phyloP scores from a whole-genome alignment of 139 green algal species.

The Micromonas commoda region DNA sequence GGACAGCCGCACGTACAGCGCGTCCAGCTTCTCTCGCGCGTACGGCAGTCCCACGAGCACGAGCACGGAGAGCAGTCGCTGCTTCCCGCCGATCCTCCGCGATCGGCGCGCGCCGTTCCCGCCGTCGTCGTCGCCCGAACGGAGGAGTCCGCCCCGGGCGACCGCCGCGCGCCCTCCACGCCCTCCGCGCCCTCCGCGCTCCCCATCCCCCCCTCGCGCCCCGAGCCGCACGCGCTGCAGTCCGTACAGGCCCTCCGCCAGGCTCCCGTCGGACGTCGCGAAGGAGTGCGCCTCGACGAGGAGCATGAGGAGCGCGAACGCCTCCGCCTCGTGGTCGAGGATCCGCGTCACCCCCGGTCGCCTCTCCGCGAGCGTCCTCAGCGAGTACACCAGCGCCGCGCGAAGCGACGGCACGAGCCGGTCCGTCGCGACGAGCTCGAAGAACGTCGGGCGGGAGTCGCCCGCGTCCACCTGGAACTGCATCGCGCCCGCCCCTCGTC shows the following conservation, averaged over 20 bases:
- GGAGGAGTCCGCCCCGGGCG: no score
- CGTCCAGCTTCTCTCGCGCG: not conserved
- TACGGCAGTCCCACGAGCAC: not conserved
- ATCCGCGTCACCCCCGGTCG: not conserved
- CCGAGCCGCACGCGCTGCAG: slow-evolving; percentile 1
- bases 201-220: no score
- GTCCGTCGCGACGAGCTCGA: slow-evolving; percentile 76
- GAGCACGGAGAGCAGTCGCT: not conserved
- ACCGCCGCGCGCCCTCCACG: not conserved
- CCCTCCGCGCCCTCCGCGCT: not conserved
- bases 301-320: not conserved
- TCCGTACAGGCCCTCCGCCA: slow-evolving; percentile 16
- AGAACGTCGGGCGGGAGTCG: slow-evolving; percentile 60
- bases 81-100: not conserved
- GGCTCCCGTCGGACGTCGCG: not conserved
- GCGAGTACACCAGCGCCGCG: slow-evolving; percentile 59
- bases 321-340: not conserved
- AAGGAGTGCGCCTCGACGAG: not conserved
- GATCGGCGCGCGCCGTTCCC: not conserved
- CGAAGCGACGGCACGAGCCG: slow-evolving; percentile 66
- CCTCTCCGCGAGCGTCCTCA: slow-evolving; percentile 29
- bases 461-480: not conserved
- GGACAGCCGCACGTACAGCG: not conserved
- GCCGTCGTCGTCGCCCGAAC: no score
- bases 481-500: no score